Base-by-base conservation (phyloP, 2,329 filamentous ascomycete genomes). In the Lecanicillium sp. region DNA sequence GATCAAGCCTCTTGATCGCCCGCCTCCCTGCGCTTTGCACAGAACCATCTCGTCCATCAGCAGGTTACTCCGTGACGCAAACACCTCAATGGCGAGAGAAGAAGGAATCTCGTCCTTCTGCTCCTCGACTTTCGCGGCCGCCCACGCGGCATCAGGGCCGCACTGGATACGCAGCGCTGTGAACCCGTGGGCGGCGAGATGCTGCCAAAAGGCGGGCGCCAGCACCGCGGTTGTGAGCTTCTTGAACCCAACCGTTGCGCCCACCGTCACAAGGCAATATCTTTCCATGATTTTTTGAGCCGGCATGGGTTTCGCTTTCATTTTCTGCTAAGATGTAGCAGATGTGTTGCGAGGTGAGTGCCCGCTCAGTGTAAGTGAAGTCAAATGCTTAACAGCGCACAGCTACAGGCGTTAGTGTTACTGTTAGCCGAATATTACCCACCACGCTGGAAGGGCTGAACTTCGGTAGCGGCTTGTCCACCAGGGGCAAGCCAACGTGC, bases 231-330 rank as follows among this genome's bases (percentile, higher is more conserved):
- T 67, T 48, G 95, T 77, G 2, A 98, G 78, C 6, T 74, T 66
- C 44, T 77, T 73, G 67, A 98, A 98, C 17, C 85, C 79, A 14
- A 90, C 90, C 0, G 91, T 98, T 5, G 93, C 91, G 49, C 93
- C 93, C 24, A 95, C 86, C 0, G 93, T 97, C 48, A 96, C 84
- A 55, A 98, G 87, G 62, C 87, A 93, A 45, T 70, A 62, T 27
- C 65, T 62, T 21, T 61, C 50, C 7, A 23, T 10, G 30, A 3
- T 23, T 29, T 30, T 37, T 21, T 17, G 24, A 9, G 38, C 30
- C n/a, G 45, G 15, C 45, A 48, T 48, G n/a, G n/a, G n/a, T 48
- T 36, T 30, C 30, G 29, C 17, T 20, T 33, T 33, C 8, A 14
- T 21, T 30, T 23, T 11, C 8, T 2, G 23, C 5, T 26, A 27